phyloP scores from a whole-genome alignment of 306 rosid species.

The Mucuna pruriens region DNA sequence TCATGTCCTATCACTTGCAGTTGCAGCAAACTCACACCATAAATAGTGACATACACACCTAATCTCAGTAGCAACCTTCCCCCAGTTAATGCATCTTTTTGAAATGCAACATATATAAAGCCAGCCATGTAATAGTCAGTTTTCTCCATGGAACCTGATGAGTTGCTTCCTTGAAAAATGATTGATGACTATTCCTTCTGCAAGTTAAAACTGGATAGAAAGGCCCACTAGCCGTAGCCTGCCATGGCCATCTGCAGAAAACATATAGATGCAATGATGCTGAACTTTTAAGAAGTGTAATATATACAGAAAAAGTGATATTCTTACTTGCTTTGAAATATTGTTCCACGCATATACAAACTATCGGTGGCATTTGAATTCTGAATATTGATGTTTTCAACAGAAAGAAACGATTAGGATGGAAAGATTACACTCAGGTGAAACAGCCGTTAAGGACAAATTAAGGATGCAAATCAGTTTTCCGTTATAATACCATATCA shows the following conservation, averaged over 20 bases:
- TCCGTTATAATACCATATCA: slow-evolving; percentile 33
- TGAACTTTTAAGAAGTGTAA: background rate
- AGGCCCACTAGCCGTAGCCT: slow-evolving; percentile 96
- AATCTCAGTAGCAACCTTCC: no score
- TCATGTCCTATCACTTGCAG: no score
- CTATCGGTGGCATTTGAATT: slow-evolving; percentile 22
- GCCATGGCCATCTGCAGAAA: slow-evolving; percentile 34
- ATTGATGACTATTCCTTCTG: slow-evolving; percentile 64
- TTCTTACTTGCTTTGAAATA: no score
- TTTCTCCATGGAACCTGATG: slow-evolving; percentile 57
- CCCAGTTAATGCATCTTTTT: no score
- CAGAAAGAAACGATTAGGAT: slow-evolving; percentile 6
- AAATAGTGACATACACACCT: no score
- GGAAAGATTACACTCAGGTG: slow-evolving; percentile 13
- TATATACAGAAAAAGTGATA: background rate
- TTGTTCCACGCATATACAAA: slow-evolving; percentile 19
- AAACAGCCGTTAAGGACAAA: slow-evolving; percentile 29
- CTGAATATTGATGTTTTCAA: slow-evolving; percentile 4
- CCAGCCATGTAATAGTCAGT: no score
- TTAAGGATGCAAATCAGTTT: slow-evolving; percentile 15
- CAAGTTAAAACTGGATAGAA: slow-evolving; percentile 82
- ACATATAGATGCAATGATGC: background rate
- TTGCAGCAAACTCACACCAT: no score
- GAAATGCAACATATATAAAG: no score
- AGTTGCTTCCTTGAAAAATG: slow-evolving; percentile 62